Evolutionary conservation across 1,284 basidiomycete genomes (phyloP).

Genomic region (Rhizoctonia solani): DNA sequence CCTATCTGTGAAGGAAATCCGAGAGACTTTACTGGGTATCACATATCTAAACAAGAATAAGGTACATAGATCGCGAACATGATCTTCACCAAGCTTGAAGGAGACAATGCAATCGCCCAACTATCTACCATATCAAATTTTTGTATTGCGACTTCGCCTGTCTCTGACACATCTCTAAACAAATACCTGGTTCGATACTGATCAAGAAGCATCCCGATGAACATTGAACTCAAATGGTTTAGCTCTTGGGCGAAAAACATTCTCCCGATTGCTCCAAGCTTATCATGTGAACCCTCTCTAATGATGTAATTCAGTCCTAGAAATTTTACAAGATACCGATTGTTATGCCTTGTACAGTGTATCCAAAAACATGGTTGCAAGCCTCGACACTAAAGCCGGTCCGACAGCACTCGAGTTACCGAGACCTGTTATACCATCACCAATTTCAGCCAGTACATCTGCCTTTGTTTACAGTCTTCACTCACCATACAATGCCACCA

Average conservation of each 20-base stretch:
- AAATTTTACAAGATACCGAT: background rate
- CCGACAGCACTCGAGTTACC: slow-evolving; percentile 87
- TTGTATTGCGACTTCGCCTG: too few relatives aligned
- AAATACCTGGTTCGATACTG: background rate
- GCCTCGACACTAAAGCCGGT: slow-evolving; percentile 81
- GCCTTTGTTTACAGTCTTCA: slow-evolving; percentile 37
- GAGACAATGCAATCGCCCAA: too few relatives aligned
- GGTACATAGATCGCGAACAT: too few relatives aligned
- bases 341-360: slow-evolving; percentile 74
- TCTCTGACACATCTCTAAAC: too few relatives aligned
- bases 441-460: background rate
- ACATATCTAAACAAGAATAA: too few relatives aligned
- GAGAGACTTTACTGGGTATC: too few relatives aligned
- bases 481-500: slow-evolving; percentile 88
- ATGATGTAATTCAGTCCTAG: background rate
- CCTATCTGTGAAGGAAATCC: too few relatives aligned
- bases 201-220: background rate
- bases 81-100: too few relatives aligned
- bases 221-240: background rate
- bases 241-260: background rate
- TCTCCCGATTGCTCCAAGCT: background rate
- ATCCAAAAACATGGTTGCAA: slow-evolving; percentile 83
- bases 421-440: slow-evolving; percentile 59
- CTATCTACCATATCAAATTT: too few relatives aligned
- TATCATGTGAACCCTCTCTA: background rate